Evolutionary conservation across 116 monocot species (phyloP).

Genomic region (Dioscorea cayenensis): DNA sequence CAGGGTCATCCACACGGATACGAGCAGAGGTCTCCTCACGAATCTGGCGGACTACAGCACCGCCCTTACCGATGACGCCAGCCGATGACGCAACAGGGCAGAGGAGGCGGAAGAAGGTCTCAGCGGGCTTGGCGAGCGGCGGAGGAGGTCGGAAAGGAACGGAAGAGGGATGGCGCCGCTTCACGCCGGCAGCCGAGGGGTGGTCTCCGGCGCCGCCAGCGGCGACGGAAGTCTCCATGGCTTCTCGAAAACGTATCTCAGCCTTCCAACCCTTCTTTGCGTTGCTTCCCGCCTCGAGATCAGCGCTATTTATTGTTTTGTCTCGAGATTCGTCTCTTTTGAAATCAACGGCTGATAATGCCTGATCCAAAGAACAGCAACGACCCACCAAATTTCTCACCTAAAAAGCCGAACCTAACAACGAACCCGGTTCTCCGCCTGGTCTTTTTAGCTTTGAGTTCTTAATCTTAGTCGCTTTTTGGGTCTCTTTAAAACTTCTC

Average conservation of each 20-base stretch:
- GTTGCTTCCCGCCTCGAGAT: too few species aligned
- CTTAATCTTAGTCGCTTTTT: too few species aligned
- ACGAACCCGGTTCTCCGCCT: too few species aligned
- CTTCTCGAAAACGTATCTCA: background rate
- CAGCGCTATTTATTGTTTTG: too few species aligned
- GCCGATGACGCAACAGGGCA: conserved; percentile 33
- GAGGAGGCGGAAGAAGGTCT: conserved; percentile 41
- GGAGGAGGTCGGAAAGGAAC: background rate
- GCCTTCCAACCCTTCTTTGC: background rate
- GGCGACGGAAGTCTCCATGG: background rate
- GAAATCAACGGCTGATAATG: too few species aligned
- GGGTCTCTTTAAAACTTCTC: background rate
- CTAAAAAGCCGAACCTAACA: too few species aligned
- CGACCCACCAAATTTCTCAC: too few species aligned
- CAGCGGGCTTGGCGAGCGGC: conserved; percentile 1
- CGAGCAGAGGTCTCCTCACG: conserved; percentile 36
- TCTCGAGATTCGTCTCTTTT: too few species aligned
- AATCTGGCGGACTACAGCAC: conserved; percentile 23
- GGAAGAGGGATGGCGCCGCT: conserved; percentile 20
- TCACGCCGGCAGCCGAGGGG: background rate
- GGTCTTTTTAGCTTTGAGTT: too few species aligned
- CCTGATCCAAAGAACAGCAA: too few species aligned
- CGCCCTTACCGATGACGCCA: conserved; percentile 37
- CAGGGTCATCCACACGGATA: conserved; percentile 34
- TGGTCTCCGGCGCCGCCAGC: background rate